Conservation (phyloP, 2,329 filamentous ascomycete species). For the Rhexocercosporidium sp. region DNA sequence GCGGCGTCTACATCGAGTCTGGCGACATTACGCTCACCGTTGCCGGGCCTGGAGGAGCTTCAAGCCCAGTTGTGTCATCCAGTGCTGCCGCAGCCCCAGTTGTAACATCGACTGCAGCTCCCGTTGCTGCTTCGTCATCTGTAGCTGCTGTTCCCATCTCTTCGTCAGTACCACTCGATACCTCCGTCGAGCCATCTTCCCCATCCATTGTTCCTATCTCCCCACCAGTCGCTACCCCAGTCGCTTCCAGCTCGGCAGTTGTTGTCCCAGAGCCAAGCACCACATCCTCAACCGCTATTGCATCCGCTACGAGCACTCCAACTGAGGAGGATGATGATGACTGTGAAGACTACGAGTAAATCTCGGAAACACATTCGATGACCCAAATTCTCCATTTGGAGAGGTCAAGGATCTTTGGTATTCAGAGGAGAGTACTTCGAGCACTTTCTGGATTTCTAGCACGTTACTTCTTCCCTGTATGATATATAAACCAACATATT, state of each 20-base stretch:
- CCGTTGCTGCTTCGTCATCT: not conserved
- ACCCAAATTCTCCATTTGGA: not conserved
- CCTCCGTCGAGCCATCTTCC: not conserved
- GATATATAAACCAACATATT: conserved; percentile 8
- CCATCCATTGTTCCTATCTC: not conserved
- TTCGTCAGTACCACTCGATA: not conserved
- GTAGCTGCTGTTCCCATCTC: not conserved
- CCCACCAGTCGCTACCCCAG: not conserved
- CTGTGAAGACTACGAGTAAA: conserved; percentile 15
- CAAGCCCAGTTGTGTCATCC: conserved; percentile 14
- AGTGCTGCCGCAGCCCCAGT: conserved; percentile 5
- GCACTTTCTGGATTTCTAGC: conserved; percentile 3
- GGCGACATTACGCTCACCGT: conserved; percentile 51
- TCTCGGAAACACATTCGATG: not conserved
- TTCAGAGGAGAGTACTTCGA: not conserved
- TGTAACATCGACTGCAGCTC: conserved; percentile 1
- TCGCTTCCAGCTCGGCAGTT: conserved; percentile 3
- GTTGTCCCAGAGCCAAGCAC: not conserved
- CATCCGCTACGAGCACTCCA: conserved; percentile 4
- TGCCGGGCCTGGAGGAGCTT: conserved; percentile 40
- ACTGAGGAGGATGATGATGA: conserved; percentile 11
- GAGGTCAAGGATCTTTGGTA: not conserved
- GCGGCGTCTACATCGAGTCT: conserved; percentile 72
- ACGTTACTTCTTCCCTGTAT: not conserved
- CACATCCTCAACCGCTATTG: not conserved